Base-by-base conservation (phyloP, 495 filamentous ascomycete genomes). In the Penicillium fimorum region DNA sequence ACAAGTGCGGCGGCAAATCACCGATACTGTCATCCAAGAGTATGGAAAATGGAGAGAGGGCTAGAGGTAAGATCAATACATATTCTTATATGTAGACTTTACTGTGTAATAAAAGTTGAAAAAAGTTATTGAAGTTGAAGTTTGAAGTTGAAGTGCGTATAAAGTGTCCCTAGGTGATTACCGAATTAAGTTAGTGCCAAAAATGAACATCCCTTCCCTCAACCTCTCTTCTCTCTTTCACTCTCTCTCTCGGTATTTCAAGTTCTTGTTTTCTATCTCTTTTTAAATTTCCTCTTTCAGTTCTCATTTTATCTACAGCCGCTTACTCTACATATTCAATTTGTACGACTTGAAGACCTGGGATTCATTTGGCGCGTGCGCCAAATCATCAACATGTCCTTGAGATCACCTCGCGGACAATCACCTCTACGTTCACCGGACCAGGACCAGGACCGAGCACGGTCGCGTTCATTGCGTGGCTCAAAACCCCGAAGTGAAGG, bases 1-100 rank as follows among this genome's bases (percentile, higher is more conserved):
- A 52, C 79, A 78, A 54, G 82, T 86, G 25, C 81, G 83, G 58
- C 83, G 80, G 60, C 82, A 89, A 65, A 89, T 93, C 50, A 91
- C 88, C 2, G 59, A 68, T 20, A 80, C 81, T 54, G 82, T 91
- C 72, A 72, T 88, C 41, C 62, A 72, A 40, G 75, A 79, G n/a
- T 95, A 89, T 73, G 82, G 86, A 65, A 67, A 74, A 30, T 94
- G 89, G 88, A 69, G 70, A 42, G 75, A 77, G 45, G 59, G 59
- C 11, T 69, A 72, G 48, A 56, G 48, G 37, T 40, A 20, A 47
- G 25, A 27, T 27, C 25, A 27, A 27, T 27, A 27, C 25, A 40
- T n/a, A 9, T 38, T 8, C 13, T 8, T 17, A 6, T 24, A n/a
- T 12, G 37, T 52, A 35, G 13, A 52, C 7, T 35, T n/a, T 22